Base-by-base conservation (phyloP, 2,329 filamentous ascomycete genomes). In the Xylariaceae sp. region DNA sequence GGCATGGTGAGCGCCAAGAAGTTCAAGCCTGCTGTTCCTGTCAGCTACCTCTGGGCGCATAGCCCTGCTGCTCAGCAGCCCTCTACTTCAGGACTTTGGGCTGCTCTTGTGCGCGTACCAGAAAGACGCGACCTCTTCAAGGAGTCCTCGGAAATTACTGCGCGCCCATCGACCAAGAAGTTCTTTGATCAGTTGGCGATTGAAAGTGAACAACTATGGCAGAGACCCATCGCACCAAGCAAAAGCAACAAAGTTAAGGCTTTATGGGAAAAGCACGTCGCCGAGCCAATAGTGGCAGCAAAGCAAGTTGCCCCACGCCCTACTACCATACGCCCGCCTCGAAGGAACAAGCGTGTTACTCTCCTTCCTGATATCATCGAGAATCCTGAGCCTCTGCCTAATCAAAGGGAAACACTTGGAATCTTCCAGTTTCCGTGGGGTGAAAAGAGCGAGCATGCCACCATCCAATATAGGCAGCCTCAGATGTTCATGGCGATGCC, bases 391-490 rank as follows among this genome's bases (percentile, higher is more conserved):
- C 79, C 78, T 28, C 64, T 83, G 4, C 72, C 73, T 4, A 66
- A 80, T 55, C 78, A 75, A 60, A 68, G 72, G 32, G 77, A 71
- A 11, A 81, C 78, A 9, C 67, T 83, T 15, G 80, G 79, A 4
- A 76, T 83, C 52, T 84, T 81, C 64, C 76, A 81, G 51, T 83
- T 83, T 49, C 78, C 80, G 2, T 83, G 78, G 77, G 80, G 80
- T 12, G 79, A 83, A 61, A 74, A 64, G 51, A 83, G 79, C 16
- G 78, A 82, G 57, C 70, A 69, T 39, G 72, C 73, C 9, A 73
- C 62, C 19, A 57, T 72, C 41, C 67, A 66, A 48, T 59, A 62
- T 41, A 60, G 59, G 8, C 63, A 59, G 26, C 59, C 46, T 34
- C 59, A 62, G 45, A 61, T 61, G 49, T 63, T 64, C 39, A 68